Conservation (phyloP, 179 eudicot genomes). For the Camellia oleifera region DNA sequence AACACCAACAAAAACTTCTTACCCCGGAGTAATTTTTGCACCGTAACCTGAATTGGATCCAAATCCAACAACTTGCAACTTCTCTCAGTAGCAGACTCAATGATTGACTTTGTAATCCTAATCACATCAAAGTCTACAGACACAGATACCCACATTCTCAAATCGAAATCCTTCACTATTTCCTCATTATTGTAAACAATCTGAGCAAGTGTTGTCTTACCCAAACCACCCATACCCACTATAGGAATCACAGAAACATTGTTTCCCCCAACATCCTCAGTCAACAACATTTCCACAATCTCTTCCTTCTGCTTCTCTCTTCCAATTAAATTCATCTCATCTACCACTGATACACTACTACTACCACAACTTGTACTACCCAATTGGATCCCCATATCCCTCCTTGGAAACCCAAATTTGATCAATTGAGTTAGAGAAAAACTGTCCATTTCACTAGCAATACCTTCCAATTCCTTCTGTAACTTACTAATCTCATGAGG, state of each 20-base stretch:
- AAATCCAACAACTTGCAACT: not conserved
- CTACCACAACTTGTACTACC: not conserved
- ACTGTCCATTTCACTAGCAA: constrained; percentile 9
- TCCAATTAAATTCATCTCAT: not conserved
- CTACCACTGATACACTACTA: not conserved
- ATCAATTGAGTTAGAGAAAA: not conserved
- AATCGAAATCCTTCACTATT: not conserved
- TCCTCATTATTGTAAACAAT: not conserved
- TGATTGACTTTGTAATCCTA: constrained; percentile 1
- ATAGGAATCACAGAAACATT: not conserved
- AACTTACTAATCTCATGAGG: not conserved
- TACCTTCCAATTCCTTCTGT: not conserved
- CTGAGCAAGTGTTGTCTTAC: not conserved
- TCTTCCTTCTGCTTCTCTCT: not conserved
- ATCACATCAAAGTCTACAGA: constrained; percentile 1
- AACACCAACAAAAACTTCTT: constrained; percentile 16
- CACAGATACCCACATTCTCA: not conserved
- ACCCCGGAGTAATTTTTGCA: not conserved
- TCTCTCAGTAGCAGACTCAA: constrained; percentile 3
- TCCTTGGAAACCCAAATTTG: not conserved
- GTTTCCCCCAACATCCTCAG: not conserved
- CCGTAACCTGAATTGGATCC: not conserved
- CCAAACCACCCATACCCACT: not conserved
- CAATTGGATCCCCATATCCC: not conserved
- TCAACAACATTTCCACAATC: not conserved